phyloP scores from a whole-genome alignment of 805 yeast species.

The Saccharomycopsis fibuligera region DNA sequence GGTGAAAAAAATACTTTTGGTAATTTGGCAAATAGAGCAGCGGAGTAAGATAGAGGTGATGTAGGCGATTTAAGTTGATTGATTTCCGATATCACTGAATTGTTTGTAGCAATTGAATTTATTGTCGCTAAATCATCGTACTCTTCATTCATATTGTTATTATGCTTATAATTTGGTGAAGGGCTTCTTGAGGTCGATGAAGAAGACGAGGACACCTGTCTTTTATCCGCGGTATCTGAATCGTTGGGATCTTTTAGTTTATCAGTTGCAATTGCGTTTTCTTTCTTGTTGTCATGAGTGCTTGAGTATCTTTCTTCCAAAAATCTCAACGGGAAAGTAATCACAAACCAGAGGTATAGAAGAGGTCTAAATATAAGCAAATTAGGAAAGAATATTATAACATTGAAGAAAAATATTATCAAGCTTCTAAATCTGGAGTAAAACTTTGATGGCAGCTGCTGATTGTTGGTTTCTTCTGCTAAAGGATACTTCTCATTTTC shows the following conservation, averaged over 20 bases:
- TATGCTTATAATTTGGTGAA: neutral
- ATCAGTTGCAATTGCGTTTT: neutral
- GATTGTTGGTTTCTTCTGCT: neutral
- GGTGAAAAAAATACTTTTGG: conserved; percentile 38
- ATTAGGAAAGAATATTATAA: conserved; percentile 43
- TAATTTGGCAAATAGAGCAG: conserved; percentile 29
- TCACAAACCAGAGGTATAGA: conserved; percentile 40
- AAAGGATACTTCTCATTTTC: neutral
- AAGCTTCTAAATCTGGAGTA: conserved; percentile 13
- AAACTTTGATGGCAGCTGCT: neutral
- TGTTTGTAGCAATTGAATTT: conserved; percentile 14
- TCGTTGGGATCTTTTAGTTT: conserved; percentile 2
- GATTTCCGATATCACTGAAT: conserved; percentile 8
- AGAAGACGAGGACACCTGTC: neutral
- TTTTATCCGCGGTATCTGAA: neutral
- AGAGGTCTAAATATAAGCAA: conserved; percentile 48
- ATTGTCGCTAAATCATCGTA: conserved; percentile 20
- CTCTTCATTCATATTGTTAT: conserved; percentile 22
- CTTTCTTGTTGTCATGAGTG: neutral
- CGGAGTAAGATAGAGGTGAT: conserved; percentile 20
- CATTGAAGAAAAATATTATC: conserved; percentile 24
- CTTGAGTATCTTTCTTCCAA: conserved; percentile 27
- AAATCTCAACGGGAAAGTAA: conserved; percentile 50
- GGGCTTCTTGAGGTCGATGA: neutral
- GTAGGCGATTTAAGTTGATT: conserved; percentile 19